Conservation (phyloP, 495 filamentous ascomycete species). For the Penicillium alfredii region DNA sequence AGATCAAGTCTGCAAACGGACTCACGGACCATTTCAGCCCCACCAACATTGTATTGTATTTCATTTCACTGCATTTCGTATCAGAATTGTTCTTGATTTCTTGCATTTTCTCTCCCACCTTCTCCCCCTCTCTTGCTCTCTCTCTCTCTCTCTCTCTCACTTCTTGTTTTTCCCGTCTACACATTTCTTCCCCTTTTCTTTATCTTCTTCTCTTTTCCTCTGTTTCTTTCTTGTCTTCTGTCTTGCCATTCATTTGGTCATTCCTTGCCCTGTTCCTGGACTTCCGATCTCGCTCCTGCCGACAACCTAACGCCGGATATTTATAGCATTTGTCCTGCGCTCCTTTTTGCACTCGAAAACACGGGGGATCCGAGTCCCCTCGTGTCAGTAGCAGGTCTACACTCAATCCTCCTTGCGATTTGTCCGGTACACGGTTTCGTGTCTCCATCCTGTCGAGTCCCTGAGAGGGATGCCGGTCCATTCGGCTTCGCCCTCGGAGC, state of each 20-base stretch:
- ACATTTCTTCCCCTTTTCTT: conserved; percentile 4
- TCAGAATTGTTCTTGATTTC: no score
- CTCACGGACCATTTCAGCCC: no score
- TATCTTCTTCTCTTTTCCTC: conserved; percentile 15
- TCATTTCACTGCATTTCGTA: no score
- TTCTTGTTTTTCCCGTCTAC: no score
- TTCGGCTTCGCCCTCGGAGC: conserved; percentile 27
- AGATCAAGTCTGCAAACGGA: no score
- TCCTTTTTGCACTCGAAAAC: conserved; percentile 9
- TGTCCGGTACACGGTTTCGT: conserved; percentile 33
- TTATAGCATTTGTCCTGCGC: conserved; percentile 19
- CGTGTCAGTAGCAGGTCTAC: conserved; percentile 38
- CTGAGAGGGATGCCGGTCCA: conserved; percentile 36
- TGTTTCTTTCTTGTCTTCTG: conserved; percentile 7
- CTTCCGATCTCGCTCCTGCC: conserved; percentile 18
- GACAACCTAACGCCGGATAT: conserved; percentile 14
- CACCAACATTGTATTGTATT: no score
- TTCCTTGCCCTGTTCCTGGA: conserved; percentile 19
- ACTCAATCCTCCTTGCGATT: conserved; percentile 16
- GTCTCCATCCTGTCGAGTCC: conserved; percentile 13
- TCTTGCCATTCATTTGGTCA: conserved; percentile 13
- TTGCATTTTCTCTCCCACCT: conserved; percentile 15
- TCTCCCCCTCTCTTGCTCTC: conserved; percentile 5
- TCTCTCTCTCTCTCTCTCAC: conserved; percentile 6
- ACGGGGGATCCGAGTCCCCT: conserved; percentile 21